Percentiles rank a stretch among this genome's conserved stretches.
phyloP scores from a whole-genome alignment of 495 filamentous ascomycete species.

The Hapsidospora chrysogenum region DNA sequence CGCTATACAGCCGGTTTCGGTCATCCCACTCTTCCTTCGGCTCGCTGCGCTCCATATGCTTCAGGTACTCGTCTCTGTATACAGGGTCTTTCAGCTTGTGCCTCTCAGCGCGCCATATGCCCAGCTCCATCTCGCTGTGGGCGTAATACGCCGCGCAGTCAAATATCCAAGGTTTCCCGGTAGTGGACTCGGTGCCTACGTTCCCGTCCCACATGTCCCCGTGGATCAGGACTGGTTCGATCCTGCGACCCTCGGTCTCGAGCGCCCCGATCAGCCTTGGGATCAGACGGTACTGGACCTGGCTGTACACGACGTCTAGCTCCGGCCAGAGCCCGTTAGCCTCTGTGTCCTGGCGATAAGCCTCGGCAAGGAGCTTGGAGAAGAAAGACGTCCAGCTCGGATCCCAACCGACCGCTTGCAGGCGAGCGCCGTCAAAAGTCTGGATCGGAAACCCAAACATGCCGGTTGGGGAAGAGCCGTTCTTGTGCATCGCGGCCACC shows the following conservation, averaged over 20 bases:
- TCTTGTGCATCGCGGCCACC: conserved; percentile 5
- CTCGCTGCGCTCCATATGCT: conserved; percentile 6
- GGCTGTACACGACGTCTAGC: conserved; percentile 5
- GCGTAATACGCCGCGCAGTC: conserved; percentile 24
- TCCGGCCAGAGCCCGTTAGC: conserved; percentile 8
- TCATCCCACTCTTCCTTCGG: conserved; percentile 16
- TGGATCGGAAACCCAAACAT: conserved; percentile 8
- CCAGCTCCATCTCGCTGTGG: conserved; percentile 28
- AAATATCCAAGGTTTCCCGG: conserved; percentile 15
- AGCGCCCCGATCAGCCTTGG: conserved; percentile 15
- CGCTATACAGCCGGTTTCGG: conserved; percentile 18
- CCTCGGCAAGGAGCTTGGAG: conserved; percentile 5
- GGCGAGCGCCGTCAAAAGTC: conserved; percentile 7
- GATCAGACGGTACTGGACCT: conserved; percentile 9
- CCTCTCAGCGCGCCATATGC: conserved; percentile 9
- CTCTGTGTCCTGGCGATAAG: conserved; percentile 6
- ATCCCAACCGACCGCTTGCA: conserved; percentile 6
- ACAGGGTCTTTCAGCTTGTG: background rate
- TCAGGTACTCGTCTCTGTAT: conserved; percentile 9
- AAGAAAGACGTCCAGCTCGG: conserved; percentile 13
- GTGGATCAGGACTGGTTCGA: conserved; percentile 19
- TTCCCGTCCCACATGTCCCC: conserved; percentile 23
- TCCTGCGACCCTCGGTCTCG: conserved; percentile 8
- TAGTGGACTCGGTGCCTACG: conserved; percentile 7
- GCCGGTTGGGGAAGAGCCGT: conserved; percentile 5